Evolutionary conservation across 2,329 filamentous ascomycete genomes (phyloP), one percentile per base, ranked within the genome.

Genomic region (Trichophyton equinum): DNA sequence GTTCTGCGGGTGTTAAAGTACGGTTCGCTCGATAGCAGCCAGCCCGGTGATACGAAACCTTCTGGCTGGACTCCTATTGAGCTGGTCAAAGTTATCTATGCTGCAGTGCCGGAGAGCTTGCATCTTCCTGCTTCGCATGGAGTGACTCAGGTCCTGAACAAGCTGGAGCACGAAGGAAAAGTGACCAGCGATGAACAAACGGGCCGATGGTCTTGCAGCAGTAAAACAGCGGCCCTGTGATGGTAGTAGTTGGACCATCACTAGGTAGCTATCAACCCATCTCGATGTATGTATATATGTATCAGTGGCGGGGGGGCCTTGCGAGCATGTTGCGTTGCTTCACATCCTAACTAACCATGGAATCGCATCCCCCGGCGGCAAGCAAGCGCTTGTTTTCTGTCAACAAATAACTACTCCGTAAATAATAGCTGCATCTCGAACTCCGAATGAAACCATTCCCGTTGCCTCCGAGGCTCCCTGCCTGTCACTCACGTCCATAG

Each of bases 11-110:
- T 86, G 0, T 71, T 95, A 66, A 75, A 75, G 47, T 76, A 75
- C 51, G 70, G 74, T 9, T 73, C 70, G 38, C 64, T 72, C 8
- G 72, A 73, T 56, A 67, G 70, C 15, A 62, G 63, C 8, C 66
- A 22, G 13, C 60, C 68, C 2, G 67, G 64, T 2, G 69, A 71
- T 56, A 44, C 53, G 20, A 64, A 59, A 40, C 69, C 68, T 70
- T 72, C 71, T 18, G 64, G 46, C 1, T 90, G 87, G 88, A 83
- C 81, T 5, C 80, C 84, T 7, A 86, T 90, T 81, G 89, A 92
- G 62, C 78, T 97, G 64, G 92, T 96, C n/a, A 88, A 87, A 73
- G 77, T 88, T 36, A 89, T 99, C 38, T 99, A 99, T 72, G 81
- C 80, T 59, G 85, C 89, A 67, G 85, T 95, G 22, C 86, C 88